These are phyloP conservation scores for Tolypocladium sp. DNA, from an alignment of 2,329 filamentous ascomycete species.

Conservation along the genomic window DNA sequence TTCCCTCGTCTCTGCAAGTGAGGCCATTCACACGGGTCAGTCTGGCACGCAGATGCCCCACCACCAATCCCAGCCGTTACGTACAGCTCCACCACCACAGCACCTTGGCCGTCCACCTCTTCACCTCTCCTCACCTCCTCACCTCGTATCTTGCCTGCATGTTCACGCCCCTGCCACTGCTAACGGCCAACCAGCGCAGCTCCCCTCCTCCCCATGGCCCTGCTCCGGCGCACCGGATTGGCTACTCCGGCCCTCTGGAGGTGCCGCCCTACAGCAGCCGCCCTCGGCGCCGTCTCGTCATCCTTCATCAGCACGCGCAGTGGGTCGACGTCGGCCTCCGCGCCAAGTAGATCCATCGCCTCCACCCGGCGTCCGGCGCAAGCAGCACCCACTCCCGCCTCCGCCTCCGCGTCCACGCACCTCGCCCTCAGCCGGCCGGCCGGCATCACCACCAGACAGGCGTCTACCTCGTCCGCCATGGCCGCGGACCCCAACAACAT, in stretches of 20 bases:
- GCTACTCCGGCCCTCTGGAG: conserved; percentile 13
- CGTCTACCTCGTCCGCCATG: conserved; percentile 7
- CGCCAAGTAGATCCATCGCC: background rate
- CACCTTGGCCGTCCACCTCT: background rate
- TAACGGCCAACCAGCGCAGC: background rate
- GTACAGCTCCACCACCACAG: background rate
- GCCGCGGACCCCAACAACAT: conserved; percentile 22
- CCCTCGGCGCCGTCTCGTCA: conserved; percentile 3
- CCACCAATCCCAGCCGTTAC: background rate
- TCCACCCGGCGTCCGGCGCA: background rate
- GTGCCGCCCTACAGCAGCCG: conserved; percentile 8
- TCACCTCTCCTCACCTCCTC: background rate
- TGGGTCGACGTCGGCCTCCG: background rate
- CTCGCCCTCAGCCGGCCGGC: background rate
- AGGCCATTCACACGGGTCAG: background rate
- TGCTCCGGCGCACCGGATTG: conserved; percentile 15
- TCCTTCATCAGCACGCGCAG: conserved; percentile 1
- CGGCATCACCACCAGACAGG: conserved; percentile 1
- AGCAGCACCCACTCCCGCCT: background rate
- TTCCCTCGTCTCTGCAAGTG: background rate
- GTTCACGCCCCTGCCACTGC: no score
- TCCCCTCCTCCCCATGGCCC: conserved; percentile 9
- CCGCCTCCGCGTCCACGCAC: background rate
- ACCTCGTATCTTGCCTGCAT: no score
- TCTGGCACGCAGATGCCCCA: background rate